phyloP scores from a whole-genome alignment of 768 basidiomycete species.

The Xerocomellus intermedius region DNA sequence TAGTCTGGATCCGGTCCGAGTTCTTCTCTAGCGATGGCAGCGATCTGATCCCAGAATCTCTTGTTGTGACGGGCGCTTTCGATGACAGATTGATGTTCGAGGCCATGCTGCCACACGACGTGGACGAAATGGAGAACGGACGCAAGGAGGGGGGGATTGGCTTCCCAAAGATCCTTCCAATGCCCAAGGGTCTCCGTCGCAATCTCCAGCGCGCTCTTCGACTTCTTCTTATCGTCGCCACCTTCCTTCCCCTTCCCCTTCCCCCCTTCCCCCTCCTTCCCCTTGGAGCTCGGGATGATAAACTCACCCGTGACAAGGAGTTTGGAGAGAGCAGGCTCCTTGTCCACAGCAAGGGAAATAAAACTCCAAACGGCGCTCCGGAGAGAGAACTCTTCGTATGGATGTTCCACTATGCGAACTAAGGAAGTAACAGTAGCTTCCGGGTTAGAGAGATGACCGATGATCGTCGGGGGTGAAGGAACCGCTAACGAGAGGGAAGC shows the following conservation, averaged over 20 bases:
- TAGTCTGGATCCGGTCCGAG: slow-evolving; percentile 75
- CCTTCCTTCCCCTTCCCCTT: slow-evolving; percentile 26
- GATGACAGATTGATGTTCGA: slow-evolving; percentile 65
- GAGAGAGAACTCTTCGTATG: slow-evolving; percentile 72
- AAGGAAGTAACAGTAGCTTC: slow-evolving; percentile 66
- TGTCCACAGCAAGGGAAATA: slow-evolving; percentile 75
- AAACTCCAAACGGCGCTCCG: slow-evolving; percentile 83
- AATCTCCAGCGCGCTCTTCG: slow-evolving; percentile 60
- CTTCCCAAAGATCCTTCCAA: slow-evolving; percentile 77
- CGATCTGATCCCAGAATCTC: slow-evolving; percentile 70
- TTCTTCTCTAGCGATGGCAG: slow-evolving; percentile 61
- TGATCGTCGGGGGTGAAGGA: slow-evolving; percentile 67
- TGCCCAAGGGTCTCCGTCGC: slow-evolving; percentile 63
- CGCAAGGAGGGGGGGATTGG: slow-evolving; percentile 72
- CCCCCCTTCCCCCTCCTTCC: slow-evolving; percentile 33
- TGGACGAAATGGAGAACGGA: slow-evolving; percentile 75
- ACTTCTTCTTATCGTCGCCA: slow-evolving; percentile 31
- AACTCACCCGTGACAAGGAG: slow-evolving; percentile 78
- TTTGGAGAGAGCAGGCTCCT: slow-evolving; percentile 81
- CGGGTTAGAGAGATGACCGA: slow-evolving; percentile 75
- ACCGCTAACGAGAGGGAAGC: slow-evolving; percentile 59
- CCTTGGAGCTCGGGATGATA: slow-evolving; percentile 45
- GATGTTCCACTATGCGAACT: slow-evolving; percentile 72
- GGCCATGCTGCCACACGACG: slow-evolving; percentile 75
- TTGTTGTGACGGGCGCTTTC: slow-evolving; percentile 54